Evolutionary conservation across 2,329 filamentous ascomycete genomes (phyloP), one percentile per base, ranked within the genome.

Genomic region (Bipolaris gigantea): DNA sequence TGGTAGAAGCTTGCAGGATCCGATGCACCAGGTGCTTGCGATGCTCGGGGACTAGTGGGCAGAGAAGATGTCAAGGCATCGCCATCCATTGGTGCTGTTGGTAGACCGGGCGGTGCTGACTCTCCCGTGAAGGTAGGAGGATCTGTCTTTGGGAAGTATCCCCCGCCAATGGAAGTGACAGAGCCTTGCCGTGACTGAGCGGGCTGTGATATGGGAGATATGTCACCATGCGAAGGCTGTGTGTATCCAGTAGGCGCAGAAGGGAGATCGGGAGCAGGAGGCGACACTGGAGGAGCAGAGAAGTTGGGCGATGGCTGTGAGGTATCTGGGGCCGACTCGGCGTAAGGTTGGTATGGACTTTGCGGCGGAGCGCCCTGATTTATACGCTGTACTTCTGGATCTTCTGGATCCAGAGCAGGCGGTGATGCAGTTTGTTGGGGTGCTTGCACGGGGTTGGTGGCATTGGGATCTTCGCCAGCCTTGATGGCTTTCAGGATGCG

Each of bases 401-500:
- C 87, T 49, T 82, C 80, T 1, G 83, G 81, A 63, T 87, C 85
- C n/a, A 88, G 75, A 2, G 75, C 67, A 39, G 79, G 77, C 15
- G 77, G 69, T 38, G 73, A 70, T 11, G 46, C 40, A 4, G 60
- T 52, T 42, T 67, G 60, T 39, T 67, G 75, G 8, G 77, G 73
- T 50, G 84, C 80, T 48, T 86, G 81, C 52, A 84, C 85, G 0
- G 93, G 93, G 68, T 97, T 97, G 7, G 90, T 89, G 50, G 88
- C 85, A 74, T 99, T 99, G 3, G 94, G 94, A 69, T 99, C 92
- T 61, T 90, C 88, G 49, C 92, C 92, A 36, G 92, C 89, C 69
- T 92, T 94, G 67, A 97, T 83, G 10, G 94, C 94, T 75, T 90
- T 96, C 15, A 89, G 81, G 69, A 99, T 99, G 53, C 94, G 85